These are phyloP conservation scores for Pyrus hybrid DNA, from an alignment of 331 rosid species.

Conservation along the genomic window DNA sequence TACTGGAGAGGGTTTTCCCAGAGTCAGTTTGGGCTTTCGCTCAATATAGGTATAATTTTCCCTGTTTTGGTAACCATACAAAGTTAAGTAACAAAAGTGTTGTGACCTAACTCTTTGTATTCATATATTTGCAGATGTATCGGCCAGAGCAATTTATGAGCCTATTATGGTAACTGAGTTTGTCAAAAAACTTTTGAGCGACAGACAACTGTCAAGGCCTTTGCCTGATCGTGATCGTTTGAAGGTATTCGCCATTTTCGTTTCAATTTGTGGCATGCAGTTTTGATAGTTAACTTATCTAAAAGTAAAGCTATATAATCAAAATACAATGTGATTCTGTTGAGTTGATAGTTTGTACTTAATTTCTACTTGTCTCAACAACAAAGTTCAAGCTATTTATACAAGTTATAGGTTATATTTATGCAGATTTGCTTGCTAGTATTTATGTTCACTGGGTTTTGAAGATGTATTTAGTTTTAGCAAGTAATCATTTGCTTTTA, in stretches of 20 bases:
- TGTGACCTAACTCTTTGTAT: background rate
- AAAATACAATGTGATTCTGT: background rate
- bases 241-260: slow-evolving; percentile 28
- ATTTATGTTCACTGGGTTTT: background rate
- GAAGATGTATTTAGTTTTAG: background rate
- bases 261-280: background rate
- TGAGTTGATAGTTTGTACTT: background rate
- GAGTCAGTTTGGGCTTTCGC: slow-evolving; percentile 56
- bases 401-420: background rate
- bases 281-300: background rate
- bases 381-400: background rate
- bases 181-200: slow-evolving; percentile 16
- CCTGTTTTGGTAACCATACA: background rate
- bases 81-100: background rate
- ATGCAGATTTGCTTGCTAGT: background rate
- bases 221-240: slow-evolving; percentile 41
- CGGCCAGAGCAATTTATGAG: slow-evolving; percentile 57
- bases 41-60: slow-evolving; percentile 39
- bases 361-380: background rate
- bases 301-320: background rate
- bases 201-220: slow-evolving; percentile 23
- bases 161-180: slow-evolving; percentile 35
- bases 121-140: slow-evolving; percentile 45
- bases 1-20: background rate
- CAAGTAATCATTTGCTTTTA: background rate